These are phyloP conservation scores for Andrographis paniculata DNA, from an alignment of 305 asterid genomes.

Conservation along the genomic window DNA sequence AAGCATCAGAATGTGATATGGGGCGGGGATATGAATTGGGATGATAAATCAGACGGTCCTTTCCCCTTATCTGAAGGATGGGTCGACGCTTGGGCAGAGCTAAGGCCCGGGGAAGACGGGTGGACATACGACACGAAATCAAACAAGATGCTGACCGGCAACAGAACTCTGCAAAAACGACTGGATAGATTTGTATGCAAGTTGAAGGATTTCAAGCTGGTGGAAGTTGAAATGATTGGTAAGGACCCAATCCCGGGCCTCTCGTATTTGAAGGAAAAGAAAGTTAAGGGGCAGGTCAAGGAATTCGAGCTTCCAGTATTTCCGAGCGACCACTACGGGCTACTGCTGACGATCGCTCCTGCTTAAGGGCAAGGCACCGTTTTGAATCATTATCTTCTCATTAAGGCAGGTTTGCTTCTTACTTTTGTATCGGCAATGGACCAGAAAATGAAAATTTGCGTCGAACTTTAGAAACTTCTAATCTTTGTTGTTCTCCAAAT, in stretches of 20 bases:
- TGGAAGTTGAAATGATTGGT: conserved; percentile 71
- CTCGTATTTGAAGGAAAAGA: conserved; percentile 59
- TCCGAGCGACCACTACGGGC: conserved; percentile 92
- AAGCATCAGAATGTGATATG: conserved; percentile 54
- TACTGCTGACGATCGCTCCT: conserved; percentile 58
- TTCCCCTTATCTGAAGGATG: conserved; percentile 69
- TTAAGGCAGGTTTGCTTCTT: conserved; percentile 11
- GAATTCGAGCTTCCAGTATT: conserved; percentile 67
- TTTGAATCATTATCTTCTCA: neutral
- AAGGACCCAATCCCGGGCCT: conserved; percentile 59
- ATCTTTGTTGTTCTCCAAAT: neutral
- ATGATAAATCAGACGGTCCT: conserved; percentile 71
- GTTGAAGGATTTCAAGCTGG: conserved; percentile 49
- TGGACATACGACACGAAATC: conserved; percentile 88
- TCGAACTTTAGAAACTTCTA: neutral
- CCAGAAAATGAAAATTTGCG: neutral
- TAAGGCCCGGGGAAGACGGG: conserved; percentile 66
- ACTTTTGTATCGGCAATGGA: conserved; percentile 15
- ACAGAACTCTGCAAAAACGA: conserved; percentile 55
- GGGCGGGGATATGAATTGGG: conserved; percentile 99
- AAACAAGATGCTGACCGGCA: conserved; percentile 80
- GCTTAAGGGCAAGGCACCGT: neutral
- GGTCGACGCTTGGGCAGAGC: conserved; percentile 80
- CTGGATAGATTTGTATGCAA: conserved; percentile 75
- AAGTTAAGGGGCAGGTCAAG: conserved; percentile 51